These are phyloP conservation scores for Nadsonia commutata DNA, from an alignment of 1,139 yeast genomes.

Conservation along the genomic window DNA sequence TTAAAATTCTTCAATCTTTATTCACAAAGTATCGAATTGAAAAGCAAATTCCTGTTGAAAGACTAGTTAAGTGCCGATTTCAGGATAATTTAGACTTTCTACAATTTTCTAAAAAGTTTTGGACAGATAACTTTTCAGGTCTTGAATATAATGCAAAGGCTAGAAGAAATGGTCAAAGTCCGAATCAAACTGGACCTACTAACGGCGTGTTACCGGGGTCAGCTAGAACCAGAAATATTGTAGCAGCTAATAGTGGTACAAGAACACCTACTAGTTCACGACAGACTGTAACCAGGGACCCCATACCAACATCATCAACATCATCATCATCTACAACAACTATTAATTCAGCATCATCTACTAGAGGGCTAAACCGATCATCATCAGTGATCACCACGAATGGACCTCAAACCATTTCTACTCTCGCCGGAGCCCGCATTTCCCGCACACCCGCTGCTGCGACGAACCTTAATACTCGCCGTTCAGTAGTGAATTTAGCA, in stretches of 20 bases:
- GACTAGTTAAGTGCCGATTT: conserved; percentile 69
- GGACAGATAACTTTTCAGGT: conserved; percentile 66
- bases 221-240: conserved; percentile 2
- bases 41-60: conserved; percentile 67
- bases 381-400: not conserved
- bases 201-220: not conserved
- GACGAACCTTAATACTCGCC: conserved; percentile 5
- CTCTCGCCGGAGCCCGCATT: conserved; percentile 1
- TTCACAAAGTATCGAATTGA: conserved; percentile 60
- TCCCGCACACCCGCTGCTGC: conserved; percentile 2
- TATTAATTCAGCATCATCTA: not conserved
- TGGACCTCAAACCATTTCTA: not conserved
- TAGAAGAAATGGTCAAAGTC: conserved; percentile 27
- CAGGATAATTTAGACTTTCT: conserved; percentile 89
- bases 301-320: not conserved
- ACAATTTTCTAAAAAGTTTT: conserved; percentile 79
- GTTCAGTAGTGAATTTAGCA: conserved; percentile 4
- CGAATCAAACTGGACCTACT: conserved; percentile 4
- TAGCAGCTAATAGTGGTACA: conserved; percentile 4
- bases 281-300: conserved; percentile 3
- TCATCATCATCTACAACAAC: not conserved
- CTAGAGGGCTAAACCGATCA: too few relatives aligned
- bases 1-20: conserved; percentile 68
- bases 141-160: conserved; percentile 52
- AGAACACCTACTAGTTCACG: conserved; percentile 5